phyloP scores from a whole-genome alignment of 768 basidiomycete genomes.

The Phylloporus arenicola region DNA sequence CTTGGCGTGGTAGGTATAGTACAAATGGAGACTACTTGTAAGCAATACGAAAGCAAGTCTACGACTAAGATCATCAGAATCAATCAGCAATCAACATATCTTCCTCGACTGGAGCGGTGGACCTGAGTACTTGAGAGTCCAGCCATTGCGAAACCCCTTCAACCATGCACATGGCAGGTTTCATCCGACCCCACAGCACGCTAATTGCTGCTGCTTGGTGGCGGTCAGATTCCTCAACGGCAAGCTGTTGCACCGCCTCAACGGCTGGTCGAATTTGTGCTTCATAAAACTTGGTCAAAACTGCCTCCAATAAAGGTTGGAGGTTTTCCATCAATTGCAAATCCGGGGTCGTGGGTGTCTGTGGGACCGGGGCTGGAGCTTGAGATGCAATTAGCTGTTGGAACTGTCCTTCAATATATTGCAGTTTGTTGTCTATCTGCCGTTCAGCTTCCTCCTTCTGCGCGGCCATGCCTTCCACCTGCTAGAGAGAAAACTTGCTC shows the following conservation, averaged over 20 bases:
- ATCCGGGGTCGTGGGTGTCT: not conserved
- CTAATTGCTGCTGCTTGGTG: slow-evolving; percentile 19
- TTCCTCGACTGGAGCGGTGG: slow-evolving; percentile 15
- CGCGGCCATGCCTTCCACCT: slow-evolving; percentile 14
- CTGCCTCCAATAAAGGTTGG: slow-evolving; percentile 14
- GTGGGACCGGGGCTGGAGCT: not conserved
- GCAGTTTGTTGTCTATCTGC: slow-evolving; percentile 11
- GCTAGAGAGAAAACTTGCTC: slow-evolving; percentile 8
- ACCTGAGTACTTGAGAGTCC: slow-evolving; percentile 24
- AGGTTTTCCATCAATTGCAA: slow-evolving; percentile 17
- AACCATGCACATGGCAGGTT: slow-evolving; percentile 30
- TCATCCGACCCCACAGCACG: slow-evolving; percentile 24
- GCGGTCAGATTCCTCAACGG: slow-evolving; percentile 12
- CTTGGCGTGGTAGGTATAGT: slow-evolving; percentile 8
- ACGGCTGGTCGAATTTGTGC: slow-evolving; percentile 19
- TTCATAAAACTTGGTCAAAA: slow-evolving; percentile 21
- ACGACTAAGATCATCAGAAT: too few relatives aligned
- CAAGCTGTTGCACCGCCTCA: slow-evolving; percentile 5
- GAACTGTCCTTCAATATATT: slow-evolving; percentile 15
- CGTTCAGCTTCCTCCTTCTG: slow-evolving; percentile 12
- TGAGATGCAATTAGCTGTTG: slow-evolving; percentile 11
- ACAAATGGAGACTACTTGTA: slow-evolving; percentile 10
- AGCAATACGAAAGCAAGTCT: slow-evolving; percentile 11
- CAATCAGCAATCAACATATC: not conserved
- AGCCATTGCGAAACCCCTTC: slow-evolving; percentile 27